Conservation (phyloP, 1,284 basidiomycete species). For the Melampsora larici-populina region DNA sequence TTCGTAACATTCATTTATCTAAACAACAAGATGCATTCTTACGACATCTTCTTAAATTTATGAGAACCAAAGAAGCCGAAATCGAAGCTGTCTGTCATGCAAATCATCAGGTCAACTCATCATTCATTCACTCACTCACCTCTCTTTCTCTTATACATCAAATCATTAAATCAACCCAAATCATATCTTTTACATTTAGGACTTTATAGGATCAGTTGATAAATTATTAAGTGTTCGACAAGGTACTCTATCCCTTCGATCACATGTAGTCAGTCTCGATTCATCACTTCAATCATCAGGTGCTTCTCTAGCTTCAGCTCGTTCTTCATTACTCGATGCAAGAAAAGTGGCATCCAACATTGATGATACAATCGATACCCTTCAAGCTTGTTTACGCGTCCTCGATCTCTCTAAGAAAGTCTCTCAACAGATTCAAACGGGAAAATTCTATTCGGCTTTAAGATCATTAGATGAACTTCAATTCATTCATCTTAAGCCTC, state of each 20-base stretch:
- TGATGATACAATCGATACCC: slow-evolving; percentile 89
- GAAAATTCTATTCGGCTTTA: slow-evolving; percentile 93
- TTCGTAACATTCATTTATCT: slow-evolving; percentile 69
- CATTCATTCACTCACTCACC: neutral
- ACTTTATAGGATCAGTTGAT: slow-evolving; percentile 93
- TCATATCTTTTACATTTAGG: slow-evolving; percentile 54
- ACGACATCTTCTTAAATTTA: slow-evolving; percentile 76
- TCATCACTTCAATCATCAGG: slow-evolving; percentile 66
- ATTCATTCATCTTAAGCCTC: slow-evolving; percentile 77
- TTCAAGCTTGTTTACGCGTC: slow-evolving; percentile 86
- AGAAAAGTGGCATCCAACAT: slow-evolving; percentile 88
- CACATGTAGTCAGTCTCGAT: slow-evolving; percentile 61
- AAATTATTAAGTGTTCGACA: slow-evolving; percentile 90
- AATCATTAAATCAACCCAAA: neutral
- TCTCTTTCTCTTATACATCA: neutral
- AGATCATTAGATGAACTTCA: slow-evolving; percentile 91
- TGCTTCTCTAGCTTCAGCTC: slow-evolving; percentile 74
- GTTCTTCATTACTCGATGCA: slow-evolving; percentile 69
- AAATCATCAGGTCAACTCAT: slow-evolving; percentile 70
- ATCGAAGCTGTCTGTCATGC: slow-evolving; percentile 92
- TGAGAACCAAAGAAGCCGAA: slow-evolving; percentile 88
- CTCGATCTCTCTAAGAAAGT: slow-evolving; percentile 93
- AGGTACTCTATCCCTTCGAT: slow-evolving; percentile 59
- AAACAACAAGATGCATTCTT: slow-evolving; percentile 88
- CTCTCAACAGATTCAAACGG: slow-evolving; percentile 82